Evolutionary conservation across 1,284 basidiomycete genomes (phyloP).

Genomic region (Agroathelia rolfsii): DNA sequence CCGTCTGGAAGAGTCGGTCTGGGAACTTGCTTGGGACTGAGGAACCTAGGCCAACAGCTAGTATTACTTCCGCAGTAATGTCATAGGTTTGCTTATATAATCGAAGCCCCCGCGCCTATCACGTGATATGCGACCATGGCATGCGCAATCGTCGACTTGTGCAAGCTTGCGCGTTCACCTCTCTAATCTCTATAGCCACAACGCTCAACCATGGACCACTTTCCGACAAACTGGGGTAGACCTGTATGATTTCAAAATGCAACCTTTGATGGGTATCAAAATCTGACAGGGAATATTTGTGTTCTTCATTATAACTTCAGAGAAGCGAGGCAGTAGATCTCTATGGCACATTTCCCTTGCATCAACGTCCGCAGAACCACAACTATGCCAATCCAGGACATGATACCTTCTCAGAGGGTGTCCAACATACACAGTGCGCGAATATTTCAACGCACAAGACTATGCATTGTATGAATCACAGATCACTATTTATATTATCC

Average conservation of each 20-base stretch:
- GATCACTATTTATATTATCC: constrained; percentile 1
- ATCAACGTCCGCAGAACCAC: constrained; percentile 46
- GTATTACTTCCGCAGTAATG: too few species aligned
- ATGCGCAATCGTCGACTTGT: not conserved
- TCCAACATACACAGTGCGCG: constrained; percentile 70
- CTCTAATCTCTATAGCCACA: not conserved
- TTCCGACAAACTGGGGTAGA: constrained; percentile 71
- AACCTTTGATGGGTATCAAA: too few species aligned
- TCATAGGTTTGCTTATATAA: constrained; percentile 8
- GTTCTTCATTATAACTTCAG: constrained; percentile 28
- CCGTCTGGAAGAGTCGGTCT: constrained; percentile 24
- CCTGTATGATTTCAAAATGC: constrained; percentile 38
- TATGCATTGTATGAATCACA: not conserved
- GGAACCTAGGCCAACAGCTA: too few species aligned
- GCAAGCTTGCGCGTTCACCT: constrained; percentile 4
- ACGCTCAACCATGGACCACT: constrained; percentile 56
- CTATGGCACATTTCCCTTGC: constrained; percentile 66
- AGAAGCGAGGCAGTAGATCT: constrained; percentile 64
- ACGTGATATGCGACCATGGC: not conserved
- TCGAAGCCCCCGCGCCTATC: constrained; percentile 22
- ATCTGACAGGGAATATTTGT: constrained; percentile 8
- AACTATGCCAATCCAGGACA: constrained; percentile 36
- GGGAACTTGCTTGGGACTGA: too few species aligned
- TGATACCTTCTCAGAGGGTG: constrained; percentile 51
- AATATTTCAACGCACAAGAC: not conserved